These are phyloP conservation scores for Fomitopsis palustris DNA, from an alignment of 1,284 basidiomycete genomes.

Conservation along the genomic window DNA sequence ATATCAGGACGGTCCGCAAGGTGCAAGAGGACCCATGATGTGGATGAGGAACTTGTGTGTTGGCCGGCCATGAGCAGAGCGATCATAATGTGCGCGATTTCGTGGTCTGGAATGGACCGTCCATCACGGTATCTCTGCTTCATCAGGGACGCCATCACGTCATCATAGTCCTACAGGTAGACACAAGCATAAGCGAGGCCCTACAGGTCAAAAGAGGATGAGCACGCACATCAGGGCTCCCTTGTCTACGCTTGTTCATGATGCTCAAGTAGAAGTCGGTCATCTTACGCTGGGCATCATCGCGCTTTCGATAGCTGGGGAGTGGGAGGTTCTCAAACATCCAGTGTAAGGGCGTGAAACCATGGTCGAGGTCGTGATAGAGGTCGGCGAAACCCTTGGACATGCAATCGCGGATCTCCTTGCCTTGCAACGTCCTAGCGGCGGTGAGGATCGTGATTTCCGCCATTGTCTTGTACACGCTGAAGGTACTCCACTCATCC, in stretches of 20 bases:
- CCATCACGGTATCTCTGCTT: slow-evolving; percentile 89
- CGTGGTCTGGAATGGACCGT: slow-evolving; percentile 75
- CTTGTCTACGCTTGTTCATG: slow-evolving; percentile 71
- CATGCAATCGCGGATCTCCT: slow-evolving; percentile 78
- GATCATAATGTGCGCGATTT: slow-evolving; percentile 97
- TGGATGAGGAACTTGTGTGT: slow-evolving; percentile 93
- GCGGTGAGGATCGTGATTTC: slow-evolving; percentile 97
- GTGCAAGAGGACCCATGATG: slow-evolving; percentile 91
- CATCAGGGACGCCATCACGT: slow-evolving; percentile 92
- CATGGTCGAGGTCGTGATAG: slow-evolving; percentile 91
- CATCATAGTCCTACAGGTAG: slow-evolving; percentile 63
- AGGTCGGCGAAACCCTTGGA: slow-evolving; percentile 86
- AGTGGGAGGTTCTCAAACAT: slow-evolving; percentile 93
- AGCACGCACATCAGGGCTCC: slow-evolving; percentile 39
- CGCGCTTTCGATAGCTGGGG: slow-evolving; percentile 84
- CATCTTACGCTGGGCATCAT: slow-evolving; percentile 92
- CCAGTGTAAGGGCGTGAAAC: slow-evolving; percentile 91
- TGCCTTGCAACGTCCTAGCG: slow-evolving; percentile 89
- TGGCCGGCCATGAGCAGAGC: slow-evolving; percentile 97
- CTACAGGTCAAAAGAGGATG: background rate
- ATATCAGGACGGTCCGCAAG: slow-evolving; percentile 79
- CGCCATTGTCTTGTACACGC: slow-evolving; percentile 73
- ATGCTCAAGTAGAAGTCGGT: slow-evolving; percentile 92
- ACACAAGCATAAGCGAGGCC: background rate
- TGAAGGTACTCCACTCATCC: slow-evolving; percentile 73